These are phyloP conservation scores for Diaporthe humulicola DNA, from an alignment of 2,329 filamentous ascomycete species.

Conservation along the genomic window DNA sequence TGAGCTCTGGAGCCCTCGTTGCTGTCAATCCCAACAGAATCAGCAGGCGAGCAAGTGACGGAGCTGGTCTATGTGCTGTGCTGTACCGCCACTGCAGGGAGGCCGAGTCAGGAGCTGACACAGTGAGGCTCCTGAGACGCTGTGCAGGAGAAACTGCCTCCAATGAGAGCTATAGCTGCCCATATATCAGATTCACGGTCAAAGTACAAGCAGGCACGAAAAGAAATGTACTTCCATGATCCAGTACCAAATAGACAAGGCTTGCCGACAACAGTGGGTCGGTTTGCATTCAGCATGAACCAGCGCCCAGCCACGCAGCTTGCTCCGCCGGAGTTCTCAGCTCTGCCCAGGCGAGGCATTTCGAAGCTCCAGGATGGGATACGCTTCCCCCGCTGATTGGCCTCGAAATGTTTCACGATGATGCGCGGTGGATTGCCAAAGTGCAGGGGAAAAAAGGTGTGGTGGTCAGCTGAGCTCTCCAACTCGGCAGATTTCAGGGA, in stretches of 20 bases:
- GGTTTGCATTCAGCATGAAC: constrained; percentile 6
- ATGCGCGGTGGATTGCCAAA: constrained; percentile 23
- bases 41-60: not conserved
- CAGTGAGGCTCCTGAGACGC: constrained; percentile 23
- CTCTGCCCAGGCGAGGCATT: constrained; percentile 11
- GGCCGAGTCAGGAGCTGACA: constrained; percentile 27
- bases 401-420: constrained; percentile 19
- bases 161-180: constrained; percentile 20
- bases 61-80: not conserved
- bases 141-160: constrained; percentile 8
- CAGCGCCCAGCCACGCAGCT: not conserved
- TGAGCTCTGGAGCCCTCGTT: not conserved
- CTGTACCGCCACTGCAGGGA: constrained; percentile 10
- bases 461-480: constrained; percentile 24
- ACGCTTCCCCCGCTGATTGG: constrained; percentile 10
- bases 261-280: constrained; percentile 7
- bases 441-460: constrained; percentile 24
- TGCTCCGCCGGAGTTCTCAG: constrained; percentile 14
- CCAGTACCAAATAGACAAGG: constrained; percentile 18
- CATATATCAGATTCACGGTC: constrained; percentile 7
- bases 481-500: constrained; percentile 13
- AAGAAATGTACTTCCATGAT: constrained; percentile 3
- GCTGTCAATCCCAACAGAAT: constrained; percentile 6
- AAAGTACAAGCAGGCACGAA: constrained; percentile 4
- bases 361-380: constrained; percentile 9